Base-by-base conservation (phyloP, 352 stramenopile genomes). In the Globisporangium irregulare region DNA sequence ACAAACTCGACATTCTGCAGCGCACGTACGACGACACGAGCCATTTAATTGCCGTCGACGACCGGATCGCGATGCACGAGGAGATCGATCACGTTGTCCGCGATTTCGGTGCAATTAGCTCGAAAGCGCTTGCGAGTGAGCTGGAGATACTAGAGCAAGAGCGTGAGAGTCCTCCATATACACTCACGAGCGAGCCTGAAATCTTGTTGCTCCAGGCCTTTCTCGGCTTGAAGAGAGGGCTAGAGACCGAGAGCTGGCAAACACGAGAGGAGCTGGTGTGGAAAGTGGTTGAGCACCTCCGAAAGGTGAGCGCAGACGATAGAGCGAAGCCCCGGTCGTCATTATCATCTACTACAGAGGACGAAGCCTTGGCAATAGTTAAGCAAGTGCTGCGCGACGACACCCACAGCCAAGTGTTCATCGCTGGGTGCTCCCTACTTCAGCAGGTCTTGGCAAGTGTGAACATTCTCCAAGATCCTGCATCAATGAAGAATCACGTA, bases 181-280 rank as follows among this genome's bases (percentile, higher is more conserved):
- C 5, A 0, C 34, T 38, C 34, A 38, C 6, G 10, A 18, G 9
- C 5, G 14, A 62, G 29, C 3, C 14, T 24, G 34, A 46, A 9
- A 25, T n/a, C 25, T 68, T 53, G 24, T 20, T 68, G 7, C 29
- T 50, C 9, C 56, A 46, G 18, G n/a, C 14, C 9, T 32, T 68
- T 32, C 41, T 27, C 1, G 54, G 54, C 56, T 53, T 69, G 54
- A 36, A 59, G 53, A 3, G 32, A 59, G 7, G 46, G n/a, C 3
- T 51, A 2, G 56, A 68, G 27, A 54, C 20, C 18, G 55, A 68
- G 10, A 32, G 15, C 20, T 81, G 74, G 72, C 66, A 73, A 8
- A 32, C 63, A 3, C 70, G 70, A 10, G 74, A 81, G 56, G 71
- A 78, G 22, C 64, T 67, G 8, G 41, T 80, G 10, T 80, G 74